Percentiles rank a stretch among this genome's conserved stretches.
Conservation (phyloP, 2,329 filamentous ascomycete genomes). For the Xylaria sp. region DNA sequence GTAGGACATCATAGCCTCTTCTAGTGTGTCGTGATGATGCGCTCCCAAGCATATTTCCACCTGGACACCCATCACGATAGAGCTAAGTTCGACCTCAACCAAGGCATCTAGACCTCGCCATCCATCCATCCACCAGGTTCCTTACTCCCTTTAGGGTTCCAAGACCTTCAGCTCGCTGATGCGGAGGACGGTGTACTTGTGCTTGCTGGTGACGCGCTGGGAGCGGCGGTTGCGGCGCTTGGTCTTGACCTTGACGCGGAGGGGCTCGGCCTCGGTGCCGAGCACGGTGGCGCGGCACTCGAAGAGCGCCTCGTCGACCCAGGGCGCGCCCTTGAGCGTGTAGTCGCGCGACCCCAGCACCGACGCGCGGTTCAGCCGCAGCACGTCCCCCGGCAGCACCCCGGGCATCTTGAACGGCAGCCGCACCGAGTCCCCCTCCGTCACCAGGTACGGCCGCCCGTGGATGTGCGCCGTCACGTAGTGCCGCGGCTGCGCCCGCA, state of each 20-base stretch:
- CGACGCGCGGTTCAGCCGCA: conserved; percentile 85
- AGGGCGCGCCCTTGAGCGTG: conserved; percentile 81
- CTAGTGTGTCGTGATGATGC: too few relatives aligned
- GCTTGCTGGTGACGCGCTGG: conserved; percentile 84
- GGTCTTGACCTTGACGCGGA: conserved; percentile 78
- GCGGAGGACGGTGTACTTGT: conserved; percentile 81
- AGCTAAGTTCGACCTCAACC: neutral
- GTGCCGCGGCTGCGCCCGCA: conserved; percentile 72
- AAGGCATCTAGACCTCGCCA: conserved; percentile 3
- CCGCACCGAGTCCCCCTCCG: conserved; percentile 72
- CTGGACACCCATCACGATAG: too few relatives aligned
- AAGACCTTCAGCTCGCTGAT: conserved; percentile 77
- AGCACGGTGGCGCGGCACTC: conserved; percentile 84
- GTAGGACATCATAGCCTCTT: too few relatives aligned
- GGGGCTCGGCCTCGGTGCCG: conserved; percentile 79
- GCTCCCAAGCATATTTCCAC: too few relatives aligned
- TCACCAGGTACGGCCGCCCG: conserved; percentile 78
- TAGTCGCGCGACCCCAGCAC: conserved; percentile 86
- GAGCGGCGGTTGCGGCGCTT: conserved; percentile 75
- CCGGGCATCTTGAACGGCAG: conserved; percentile 80
- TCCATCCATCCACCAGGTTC: conserved; percentile 6
- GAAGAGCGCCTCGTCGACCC: conserved; percentile 81
- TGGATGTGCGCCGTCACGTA: conserved; percentile 83
- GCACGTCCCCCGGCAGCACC: conserved; percentile 77
- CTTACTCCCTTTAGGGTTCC: conserved; percentile 21